Conservation (phyloP, 257 asterid genomes). For the Scutellaria baicalensis region DNA sequence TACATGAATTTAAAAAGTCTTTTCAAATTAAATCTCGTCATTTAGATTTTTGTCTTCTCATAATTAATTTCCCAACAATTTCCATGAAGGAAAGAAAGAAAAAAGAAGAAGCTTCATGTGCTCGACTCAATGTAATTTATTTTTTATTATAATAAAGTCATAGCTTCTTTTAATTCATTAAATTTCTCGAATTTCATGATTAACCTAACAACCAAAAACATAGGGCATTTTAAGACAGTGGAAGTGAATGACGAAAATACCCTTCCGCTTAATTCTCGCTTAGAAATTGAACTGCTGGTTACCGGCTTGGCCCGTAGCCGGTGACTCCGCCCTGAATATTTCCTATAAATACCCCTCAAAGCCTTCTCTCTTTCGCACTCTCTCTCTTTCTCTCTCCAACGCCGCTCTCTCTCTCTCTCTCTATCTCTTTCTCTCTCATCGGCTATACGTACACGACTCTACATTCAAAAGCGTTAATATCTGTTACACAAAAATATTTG, state of each 20-base stretch:
- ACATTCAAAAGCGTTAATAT: conserved; percentile 15
- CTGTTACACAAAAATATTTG: conserved; percentile 4
- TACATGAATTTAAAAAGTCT: too few relatives aligned
- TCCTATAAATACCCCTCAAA: conserved; percentile 67
- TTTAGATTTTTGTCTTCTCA: too few relatives aligned
- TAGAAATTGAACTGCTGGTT: conserved; percentile 26
- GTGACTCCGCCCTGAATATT: conserved; percentile 24
- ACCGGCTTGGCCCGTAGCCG: conserved; percentile 33
- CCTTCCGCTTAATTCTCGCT: conserved; percentile 35
- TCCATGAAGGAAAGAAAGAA: too few relatives aligned
- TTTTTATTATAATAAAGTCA: too few relatives aligned
- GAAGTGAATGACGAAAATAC: not conserved
- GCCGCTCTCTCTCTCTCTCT: conserved; percentile 20
- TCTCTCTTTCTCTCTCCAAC: conserved; percentile 15
- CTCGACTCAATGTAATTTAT: too few relatives aligned
- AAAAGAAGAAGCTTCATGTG: too few relatives aligned
- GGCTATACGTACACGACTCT: conserved; percentile 13
- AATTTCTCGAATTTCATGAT: not conserved
- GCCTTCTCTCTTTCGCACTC: conserved; percentile 14
- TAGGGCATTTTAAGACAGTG: conserved; percentile 12
- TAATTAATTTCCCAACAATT: too few relatives aligned
- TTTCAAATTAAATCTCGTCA: too few relatives aligned
- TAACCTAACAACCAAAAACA: conserved; percentile 6
- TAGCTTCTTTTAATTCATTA: not conserved
- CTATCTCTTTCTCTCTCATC: conserved; percentile 19